A percentile compares a stretch with the other conserved stretches of the same genome.
Evolutionary conservation across 768 basidiomycete genomes (phyloP).

Genomic region (Rhodosporidiobolus odoratus): DNA sequence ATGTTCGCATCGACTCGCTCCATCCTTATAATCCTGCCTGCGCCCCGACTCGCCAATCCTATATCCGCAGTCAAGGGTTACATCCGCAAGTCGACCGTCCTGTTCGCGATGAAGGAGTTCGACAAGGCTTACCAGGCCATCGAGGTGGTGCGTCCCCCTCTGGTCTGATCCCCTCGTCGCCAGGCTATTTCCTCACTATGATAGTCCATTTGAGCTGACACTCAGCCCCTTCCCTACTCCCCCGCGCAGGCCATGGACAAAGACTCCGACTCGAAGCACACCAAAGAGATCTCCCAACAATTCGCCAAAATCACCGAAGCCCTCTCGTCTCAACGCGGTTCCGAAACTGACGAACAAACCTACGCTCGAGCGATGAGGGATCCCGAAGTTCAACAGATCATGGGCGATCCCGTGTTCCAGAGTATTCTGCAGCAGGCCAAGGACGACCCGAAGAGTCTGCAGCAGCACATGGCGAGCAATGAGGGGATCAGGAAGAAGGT

Average conservation of each 20-base stretch:
- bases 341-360: slow-evolving; percentile 87
- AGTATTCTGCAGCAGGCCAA: slow-evolving; percentile 92
- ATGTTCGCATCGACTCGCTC: background rate
- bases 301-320: slow-evolving; percentile 76
- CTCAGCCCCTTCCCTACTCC: background rate
- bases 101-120: slow-evolving; percentile 86
- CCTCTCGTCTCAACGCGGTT: slow-evolving; percentile 67
- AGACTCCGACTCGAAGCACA: slow-evolving; percentile 77
- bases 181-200: background rate
- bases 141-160: slow-evolving; percentile 52
- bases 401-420: slow-evolving; percentile 89
- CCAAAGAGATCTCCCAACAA: slow-evolving; percentile 72
- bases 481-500: slow-evolving; percentile 50
- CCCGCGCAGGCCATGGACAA: slow-evolving; percentile 57
- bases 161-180: background rate
- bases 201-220: no score
- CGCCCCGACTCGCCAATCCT: no score
- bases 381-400: slow-evolving; percentile 71
- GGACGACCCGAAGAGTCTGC: slow-evolving; percentile 74
- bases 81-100: slow-evolving; percentile 81
- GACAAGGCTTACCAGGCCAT: slow-evolving; percentile 76
- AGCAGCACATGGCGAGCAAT: slow-evolving; percentile 89
- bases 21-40: no score
- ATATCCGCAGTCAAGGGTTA: slow-evolving; percentile 74
- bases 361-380: slow-evolving; percentile 92